A percentile compares a stretch with the other conserved stretches of the same genome.
Conservation (phyloP, 805 yeast species). For the Suhomyces vadensis region DNA sequence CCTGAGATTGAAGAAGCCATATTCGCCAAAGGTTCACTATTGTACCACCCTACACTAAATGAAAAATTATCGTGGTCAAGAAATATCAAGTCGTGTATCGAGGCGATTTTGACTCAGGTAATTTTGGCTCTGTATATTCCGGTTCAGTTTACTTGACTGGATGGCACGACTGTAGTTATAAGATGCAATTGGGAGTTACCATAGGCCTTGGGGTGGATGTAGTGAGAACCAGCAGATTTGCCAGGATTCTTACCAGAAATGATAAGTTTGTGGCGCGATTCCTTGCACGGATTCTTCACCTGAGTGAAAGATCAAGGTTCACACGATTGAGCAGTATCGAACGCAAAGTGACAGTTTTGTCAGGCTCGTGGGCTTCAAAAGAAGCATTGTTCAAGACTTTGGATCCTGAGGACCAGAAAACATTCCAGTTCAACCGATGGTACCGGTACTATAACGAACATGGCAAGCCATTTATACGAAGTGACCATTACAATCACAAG, state of each 20-base stretch:
- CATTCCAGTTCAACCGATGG: conserved; percentile 62
- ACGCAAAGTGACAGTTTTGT: conserved; percentile 38
- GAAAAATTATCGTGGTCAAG: too few species aligned
- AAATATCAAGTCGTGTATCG: too few species aligned
- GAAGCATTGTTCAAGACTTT: conserved; percentile 72
- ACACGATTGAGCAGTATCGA: conserved; percentile 18
- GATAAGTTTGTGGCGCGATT: conserved; percentile 39
- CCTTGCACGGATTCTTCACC: conserved; percentile 52
- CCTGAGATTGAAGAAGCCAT: conserved; percentile 94
- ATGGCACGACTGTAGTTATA: background rate
- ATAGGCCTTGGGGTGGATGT: conserved; percentile 61
- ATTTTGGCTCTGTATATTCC: too few species aligned
- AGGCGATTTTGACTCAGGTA: background rate
- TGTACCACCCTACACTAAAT: too few species aligned
- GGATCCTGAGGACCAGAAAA: conserved; percentile 47
- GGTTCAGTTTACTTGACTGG: background rate
- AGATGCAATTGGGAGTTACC: background rate
- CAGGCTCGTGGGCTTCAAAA: conserved; percentile 70
- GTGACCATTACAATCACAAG: conserved; percentile 25
- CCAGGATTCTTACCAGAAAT: conserved; percentile 36
- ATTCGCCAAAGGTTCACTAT: background rate
- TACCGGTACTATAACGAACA: conserved; percentile 40
- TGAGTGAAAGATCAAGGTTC: conserved; percentile 35
- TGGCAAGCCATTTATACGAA: conserved; percentile 48
- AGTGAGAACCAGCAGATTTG: conserved; percentile 48